Conservation (phyloP, 495 filamentous ascomycete genomes). For the Trichoderma erinaceum region DNA sequence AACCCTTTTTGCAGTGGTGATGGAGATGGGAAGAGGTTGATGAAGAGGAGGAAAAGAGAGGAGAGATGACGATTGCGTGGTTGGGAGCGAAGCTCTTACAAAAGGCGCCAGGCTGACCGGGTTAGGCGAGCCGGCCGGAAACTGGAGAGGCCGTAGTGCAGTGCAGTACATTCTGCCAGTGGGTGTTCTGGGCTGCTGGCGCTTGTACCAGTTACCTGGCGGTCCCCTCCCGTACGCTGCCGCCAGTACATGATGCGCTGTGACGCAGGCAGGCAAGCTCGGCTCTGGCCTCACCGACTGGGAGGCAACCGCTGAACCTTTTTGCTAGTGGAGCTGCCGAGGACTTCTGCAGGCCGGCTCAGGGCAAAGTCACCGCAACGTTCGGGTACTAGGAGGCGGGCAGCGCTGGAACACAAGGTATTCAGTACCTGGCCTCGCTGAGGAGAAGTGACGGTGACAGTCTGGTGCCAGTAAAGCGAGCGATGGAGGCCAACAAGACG, state of each 20-base stretch:
- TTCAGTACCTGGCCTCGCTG: too few relatives aligned
- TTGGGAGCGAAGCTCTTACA: conserved; percentile 8
- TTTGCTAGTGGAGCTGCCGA: not conserved
- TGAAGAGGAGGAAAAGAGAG: conserved; percentile 15
- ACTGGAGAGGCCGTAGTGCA: not conserved
- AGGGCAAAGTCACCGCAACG: not conserved
- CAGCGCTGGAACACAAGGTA: too few relatives aligned
- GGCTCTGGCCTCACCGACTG: conserved; percentile 7
- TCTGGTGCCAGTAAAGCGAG: too few relatives aligned
- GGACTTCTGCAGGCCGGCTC: not conserved
- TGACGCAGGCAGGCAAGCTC: not conserved
- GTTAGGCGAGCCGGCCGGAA: not conserved
- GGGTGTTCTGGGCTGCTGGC: not conserved
- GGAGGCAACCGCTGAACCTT: not conserved
- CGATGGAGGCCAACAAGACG: not conserved
- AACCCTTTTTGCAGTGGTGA: not conserved
- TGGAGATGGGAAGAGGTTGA: conserved; percentile 2
- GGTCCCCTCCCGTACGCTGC: not conserved
- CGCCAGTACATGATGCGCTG: not conserved
- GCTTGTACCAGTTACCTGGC: not conserved
- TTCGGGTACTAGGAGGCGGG: too few relatives aligned
- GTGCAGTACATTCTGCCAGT: not conserved
- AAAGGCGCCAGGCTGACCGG: conserved; percentile 10
- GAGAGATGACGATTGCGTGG: conserved; percentile 15
- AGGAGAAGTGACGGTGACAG: too few relatives aligned